These are phyloP conservation scores for Talaromyces stipitatus DNA, from an alignment of 495 filamentous ascomycete genomes.

Conservation along the genomic window DNA sequence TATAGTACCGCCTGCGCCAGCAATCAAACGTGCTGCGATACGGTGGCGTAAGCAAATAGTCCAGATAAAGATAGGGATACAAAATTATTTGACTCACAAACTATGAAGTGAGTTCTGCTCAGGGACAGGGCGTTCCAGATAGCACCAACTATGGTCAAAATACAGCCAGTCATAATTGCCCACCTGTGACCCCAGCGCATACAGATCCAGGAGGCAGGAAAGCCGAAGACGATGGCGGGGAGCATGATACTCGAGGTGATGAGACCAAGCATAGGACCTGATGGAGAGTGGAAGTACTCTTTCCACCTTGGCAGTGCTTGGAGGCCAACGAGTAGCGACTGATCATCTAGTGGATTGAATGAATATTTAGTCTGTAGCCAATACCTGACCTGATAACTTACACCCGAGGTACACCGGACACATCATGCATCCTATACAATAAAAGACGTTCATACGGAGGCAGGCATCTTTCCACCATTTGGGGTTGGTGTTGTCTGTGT, in stretches of 20 bases:
- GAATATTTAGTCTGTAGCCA: not conserved
- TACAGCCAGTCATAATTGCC: constrained; percentile 51
- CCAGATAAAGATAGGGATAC: too few relatives aligned
- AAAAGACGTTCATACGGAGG: not conserved
- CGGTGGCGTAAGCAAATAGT: not conserved
- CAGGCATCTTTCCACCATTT: not conserved
- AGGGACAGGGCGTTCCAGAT: constrained; percentile 43
- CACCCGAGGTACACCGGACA: not conserved
- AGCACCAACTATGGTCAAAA: constrained; percentile 54
- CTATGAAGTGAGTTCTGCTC: constrained; percentile 21
- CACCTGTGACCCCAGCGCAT: constrained; percentile 49
- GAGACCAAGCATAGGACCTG: constrained; percentile 47
- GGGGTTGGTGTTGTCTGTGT: not conserved
- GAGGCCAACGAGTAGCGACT: constrained; percentile 5
- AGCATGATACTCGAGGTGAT: constrained; percentile 39
- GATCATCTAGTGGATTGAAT: not conserved
- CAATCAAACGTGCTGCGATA: constrained; percentile 29
- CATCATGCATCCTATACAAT: not conserved
- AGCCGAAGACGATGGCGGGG: constrained; percentile 59
- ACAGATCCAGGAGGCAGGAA: constrained; percentile 54
- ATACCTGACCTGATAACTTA: not conserved
- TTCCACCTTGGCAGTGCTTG: constrained; percentile 14
- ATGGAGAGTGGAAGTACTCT: constrained; percentile 31
- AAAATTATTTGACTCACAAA: too few relatives aligned
- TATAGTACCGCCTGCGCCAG: constrained; percentile 54